Percentiles rank a stretch among this genome's conserved stretches.
These are phyloP conservation scores for Cladosporium sp. DNA, from an alignment of 2,329 filamentous ascomycete genomes.

Conservation along the genomic window DNA sequence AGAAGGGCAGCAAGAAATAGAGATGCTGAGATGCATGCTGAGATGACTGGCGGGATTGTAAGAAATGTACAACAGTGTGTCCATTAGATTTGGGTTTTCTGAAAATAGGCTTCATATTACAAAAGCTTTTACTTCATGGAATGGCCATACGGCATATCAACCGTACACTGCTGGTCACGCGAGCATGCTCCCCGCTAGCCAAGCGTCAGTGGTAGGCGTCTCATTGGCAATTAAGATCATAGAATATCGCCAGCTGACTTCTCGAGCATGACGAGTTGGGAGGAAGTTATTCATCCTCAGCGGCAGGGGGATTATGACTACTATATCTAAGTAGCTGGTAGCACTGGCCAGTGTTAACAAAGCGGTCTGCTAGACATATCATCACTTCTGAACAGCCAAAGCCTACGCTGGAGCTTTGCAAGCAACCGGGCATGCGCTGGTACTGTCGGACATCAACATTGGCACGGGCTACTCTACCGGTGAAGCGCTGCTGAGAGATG, in stretches of 20 bases:
- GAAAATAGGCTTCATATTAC: neutral
- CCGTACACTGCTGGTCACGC: neutral
- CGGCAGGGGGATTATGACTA: neutral
- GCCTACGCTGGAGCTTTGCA: neutral
- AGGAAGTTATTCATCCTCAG: neutral
- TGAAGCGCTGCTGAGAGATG: neutral
- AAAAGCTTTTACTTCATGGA: neutral
- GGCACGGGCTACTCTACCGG: neutral
- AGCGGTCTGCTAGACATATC: neutral
- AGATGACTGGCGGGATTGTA: slow-evolving; percentile 7
- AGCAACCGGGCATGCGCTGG: no score
- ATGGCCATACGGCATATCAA: neutral
- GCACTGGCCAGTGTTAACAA: neutral
- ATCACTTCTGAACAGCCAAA: neutral
- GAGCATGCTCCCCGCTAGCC: neutral
- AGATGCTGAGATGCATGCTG: neutral
- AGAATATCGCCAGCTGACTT: neutral
- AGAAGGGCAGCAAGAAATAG: slow-evolving; percentile 30
- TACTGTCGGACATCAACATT: no score
- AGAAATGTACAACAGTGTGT: slow-evolving; percentile 22
- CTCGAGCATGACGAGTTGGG: neutral
- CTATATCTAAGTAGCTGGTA: neutral
- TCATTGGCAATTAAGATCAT: neutral
- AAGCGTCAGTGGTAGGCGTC: neutral
- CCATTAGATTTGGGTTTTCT: slow-evolving; percentile 8